phyloP scores from a whole-genome alignment of 257 asterid genomes.

The Hygrophila difformis region DNA sequence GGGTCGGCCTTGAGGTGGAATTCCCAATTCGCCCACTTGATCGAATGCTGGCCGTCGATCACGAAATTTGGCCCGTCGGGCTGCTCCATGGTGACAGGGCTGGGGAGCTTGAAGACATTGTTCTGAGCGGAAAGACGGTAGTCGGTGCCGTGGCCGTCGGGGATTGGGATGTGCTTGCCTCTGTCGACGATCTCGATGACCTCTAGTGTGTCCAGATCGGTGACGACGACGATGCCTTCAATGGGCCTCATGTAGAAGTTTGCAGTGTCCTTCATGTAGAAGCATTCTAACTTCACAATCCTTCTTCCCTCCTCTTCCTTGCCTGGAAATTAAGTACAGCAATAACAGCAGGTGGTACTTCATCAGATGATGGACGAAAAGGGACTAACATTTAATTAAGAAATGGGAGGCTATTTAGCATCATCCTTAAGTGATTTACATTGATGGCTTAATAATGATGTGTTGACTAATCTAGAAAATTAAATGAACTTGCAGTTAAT shows the following conservation, averaged over 20 bases:
- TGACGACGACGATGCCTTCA: constrained; percentile 46
- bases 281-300: constrained; percentile 50
- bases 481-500: too few relatives aligned
- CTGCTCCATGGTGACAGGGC: constrained; percentile 72
- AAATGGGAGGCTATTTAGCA: too few relatives aligned
- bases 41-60: constrained; percentile 49
- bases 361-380: too few relatives aligned
- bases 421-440: too few relatives aligned
- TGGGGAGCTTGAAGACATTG: constrained; percentile 35
- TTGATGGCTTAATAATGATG: too few relatives aligned
- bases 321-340: constrained; percentile 22
- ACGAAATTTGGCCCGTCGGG: constrained; percentile 93
- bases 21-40: constrained; percentile 97
- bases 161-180: constrained; percentile 59
- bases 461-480: too few relatives aligned
- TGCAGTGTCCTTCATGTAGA: constrained; percentile 39
- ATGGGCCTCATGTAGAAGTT: constrained; percentile 86
- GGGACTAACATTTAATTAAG: too few relatives aligned
- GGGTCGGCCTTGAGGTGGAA: constrained; percentile 90
- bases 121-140: constrained; percentile 28
- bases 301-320: constrained; percentile 56
- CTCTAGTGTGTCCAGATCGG: constrained; percentile 46
- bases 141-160: constrained; percentile 47
- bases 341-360: too few relatives aligned
- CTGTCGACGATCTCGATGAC: constrained; percentile 39